Conservation (phyloP, 805 yeast genomes). For the Cyberlindnera xishuangbannaensis region DNA sequence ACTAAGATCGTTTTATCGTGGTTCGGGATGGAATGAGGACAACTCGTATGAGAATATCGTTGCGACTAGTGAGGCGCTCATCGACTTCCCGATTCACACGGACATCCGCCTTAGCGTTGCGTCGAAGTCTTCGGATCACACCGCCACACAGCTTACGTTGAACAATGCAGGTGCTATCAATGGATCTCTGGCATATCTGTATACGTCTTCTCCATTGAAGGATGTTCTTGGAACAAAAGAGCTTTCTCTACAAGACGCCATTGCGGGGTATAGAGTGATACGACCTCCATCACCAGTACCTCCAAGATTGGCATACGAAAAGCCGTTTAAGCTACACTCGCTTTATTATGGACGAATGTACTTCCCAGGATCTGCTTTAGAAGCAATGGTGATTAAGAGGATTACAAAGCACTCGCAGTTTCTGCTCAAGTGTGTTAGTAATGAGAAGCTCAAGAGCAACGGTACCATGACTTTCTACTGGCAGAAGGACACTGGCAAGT, state of each 20-base stretch:
- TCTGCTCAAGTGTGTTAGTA: slow-evolving; percentile 70
- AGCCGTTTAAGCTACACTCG: too few species aligned
- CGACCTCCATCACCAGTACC: slow-evolving; percentile 38
- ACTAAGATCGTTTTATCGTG: slow-evolving; percentile 59
- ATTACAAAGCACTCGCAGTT: slow-evolving; percentile 56
- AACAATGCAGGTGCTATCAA: slow-evolving; percentile 58
- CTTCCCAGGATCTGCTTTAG: slow-evolving; percentile 80
- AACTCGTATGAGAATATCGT: slow-evolving; percentile 71
- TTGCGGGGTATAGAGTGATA: slow-evolving; percentile 60
- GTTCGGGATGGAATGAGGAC: slow-evolving; percentile 76
- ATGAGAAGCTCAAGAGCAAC: slow-evolving; percentile 46
- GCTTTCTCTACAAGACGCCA: slow-evolving; percentile 57
- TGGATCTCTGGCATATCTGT: slow-evolving; percentile 81
- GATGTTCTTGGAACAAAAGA: slow-evolving; percentile 45
- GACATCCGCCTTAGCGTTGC: slow-evolving; percentile 63
- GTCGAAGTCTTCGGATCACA: slow-evolving; percentile 59
- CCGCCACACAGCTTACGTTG: slow-evolving; percentile 69
- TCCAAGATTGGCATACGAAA: background rate
- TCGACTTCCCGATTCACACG: slow-evolving; percentile 68
- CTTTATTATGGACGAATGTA: slow-evolving; percentile 81
- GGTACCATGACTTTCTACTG: slow-evolving; percentile 61
- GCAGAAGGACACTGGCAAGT: slow-evolving; percentile 60
- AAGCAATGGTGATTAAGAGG: slow-evolving; percentile 76
- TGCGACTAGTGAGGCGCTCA: slow-evolving; percentile 58
- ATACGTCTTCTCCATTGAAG: slow-evolving; percentile 54